Evolutionary conservation across 2,329 filamentous ascomycete species (phyloP), one percentile per base, ranked within the genome.

Genomic region (Nannizziopsis arthrosporioides): DNA sequence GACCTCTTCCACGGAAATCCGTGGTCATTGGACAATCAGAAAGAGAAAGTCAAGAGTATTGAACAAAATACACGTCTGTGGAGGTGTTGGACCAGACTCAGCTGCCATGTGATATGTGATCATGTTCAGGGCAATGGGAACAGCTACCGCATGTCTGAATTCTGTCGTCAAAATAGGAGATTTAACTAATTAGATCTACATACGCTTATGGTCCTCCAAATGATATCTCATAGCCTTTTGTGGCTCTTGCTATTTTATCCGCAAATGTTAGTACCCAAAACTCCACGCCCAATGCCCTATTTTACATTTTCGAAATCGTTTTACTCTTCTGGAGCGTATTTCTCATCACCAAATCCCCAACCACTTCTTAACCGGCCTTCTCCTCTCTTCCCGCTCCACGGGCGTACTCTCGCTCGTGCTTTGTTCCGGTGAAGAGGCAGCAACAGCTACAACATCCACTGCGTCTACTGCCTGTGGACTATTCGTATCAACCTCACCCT

Each of bases 1-100:
- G 84, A 89, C 63, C 65, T 84, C 45, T 84, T 87, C 72, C 73
- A 79, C 53, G 82, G 80, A 51, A 80, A 85, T 59, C 61, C 77
- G 12, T 62, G 85, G 47, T 59, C 68, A 1, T 57, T 82, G 53
- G 75, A 80, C 60, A 70, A 68, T n/a, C n/a, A n/a, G n/a, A 27
- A 27, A 27, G 7, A 27, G 22, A 27, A 27, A 3, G 22, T 27
- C 22, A 27, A 27, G 22, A 27, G n/a, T n/a, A n/a, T n/a, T n/a
- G n/a, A n/a, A n/a, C n/a, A n/a, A n/a, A n/a, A n/a, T n/a, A n/a
- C n/a, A n/a, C n/a, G n/a, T n/a, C n/a, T n/a, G n/a, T n/a, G 22
- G 22, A 27, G 4, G 22, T 27, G 22, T 3, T 27, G 4, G 22
- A 4, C 22, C 7, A 27, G 7, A 27, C 22, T 27, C 3, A 27